A percentile compares a stretch with the other conserved stretches of the same genome.
Evolutionary conservation across 441 rosid genomes (phyloP).

Genomic region (Eutrema salsugineum): DNA sequence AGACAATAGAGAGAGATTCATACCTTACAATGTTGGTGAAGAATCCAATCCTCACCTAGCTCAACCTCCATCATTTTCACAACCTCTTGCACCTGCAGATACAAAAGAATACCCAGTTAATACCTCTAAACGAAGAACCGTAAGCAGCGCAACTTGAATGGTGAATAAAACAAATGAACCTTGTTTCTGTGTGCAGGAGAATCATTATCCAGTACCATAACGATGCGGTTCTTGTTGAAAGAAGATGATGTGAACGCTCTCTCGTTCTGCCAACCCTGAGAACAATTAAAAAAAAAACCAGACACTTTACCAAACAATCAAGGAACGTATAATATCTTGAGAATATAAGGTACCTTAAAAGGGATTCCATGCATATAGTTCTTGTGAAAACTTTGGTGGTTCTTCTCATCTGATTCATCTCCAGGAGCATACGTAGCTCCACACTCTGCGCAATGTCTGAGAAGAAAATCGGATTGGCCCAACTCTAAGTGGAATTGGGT

Average conservation of each 20-base stretch:
- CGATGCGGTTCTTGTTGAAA: conserved; percentile 38
- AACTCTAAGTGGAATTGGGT: conserved; percentile 77
- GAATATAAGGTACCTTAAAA: conserved; percentile 47
- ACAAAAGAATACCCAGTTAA: not conserved
- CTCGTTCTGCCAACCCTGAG: conserved; percentile 69
- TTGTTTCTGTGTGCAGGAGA: conserved; percentile 59
- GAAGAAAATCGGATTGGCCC: conserved; percentile 89
- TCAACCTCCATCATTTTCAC: conserved; percentile 79
- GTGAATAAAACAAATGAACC: conserved; percentile 35
- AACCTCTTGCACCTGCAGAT: conserved; percentile 69
- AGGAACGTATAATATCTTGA: not conserved
- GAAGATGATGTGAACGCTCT: conserved; percentile 43
- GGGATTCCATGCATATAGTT: conserved; percentile 62
- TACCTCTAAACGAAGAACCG: conserved; percentile 6
- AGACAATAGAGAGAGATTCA: not conserved
- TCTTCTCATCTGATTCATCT: conserved; percentile 71
- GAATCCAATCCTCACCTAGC: conserved; percentile 80
- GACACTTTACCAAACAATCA: not conserved
- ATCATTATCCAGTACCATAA: conserved; percentile 57
- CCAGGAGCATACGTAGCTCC: conserved; percentile 73
- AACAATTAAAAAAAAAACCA: not conserved
- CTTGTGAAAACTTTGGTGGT: conserved; percentile 57
- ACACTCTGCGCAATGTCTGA: conserved; percentile 54
- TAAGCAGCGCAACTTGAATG: not conserved
- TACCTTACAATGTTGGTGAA: conserved; percentile 65